Percentiles rank a stretch among this genome's conserved stretches.
These are phyloP conservation scores for Flaveria ramosissima DNA, from an alignment of 129 eudicot genomes.

Conservation along the genomic window DNA sequence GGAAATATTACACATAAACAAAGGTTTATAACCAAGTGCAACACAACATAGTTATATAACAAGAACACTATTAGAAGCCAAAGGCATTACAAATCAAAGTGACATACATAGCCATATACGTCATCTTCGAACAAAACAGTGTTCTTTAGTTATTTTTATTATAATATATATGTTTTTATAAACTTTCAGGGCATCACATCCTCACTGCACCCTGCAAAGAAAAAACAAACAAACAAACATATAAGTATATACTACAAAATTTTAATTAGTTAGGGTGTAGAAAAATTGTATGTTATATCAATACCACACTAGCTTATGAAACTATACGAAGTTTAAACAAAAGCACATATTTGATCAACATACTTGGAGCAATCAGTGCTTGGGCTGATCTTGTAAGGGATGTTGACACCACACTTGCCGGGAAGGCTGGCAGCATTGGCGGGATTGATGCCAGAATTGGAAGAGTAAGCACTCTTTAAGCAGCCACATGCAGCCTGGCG, in stretches of 20 bases:
- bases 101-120: not conserved
- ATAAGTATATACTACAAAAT: not conserved
- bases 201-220: constrained; percentile 10
- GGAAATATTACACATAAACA: not conserved
- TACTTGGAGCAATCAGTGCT: constrained; percentile 48
- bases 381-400: constrained; percentile 43
- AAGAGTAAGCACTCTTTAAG: constrained; percentile 18
- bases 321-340: not conserved
- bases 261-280: not conserved
- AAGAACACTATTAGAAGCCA: constrained; percentile 6
- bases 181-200: not conserved
- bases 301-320: too few relatives aligned
- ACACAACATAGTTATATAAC: not conserved
- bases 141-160: not conserved
- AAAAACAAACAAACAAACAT: not conserved
- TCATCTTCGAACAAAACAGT: not conserved
- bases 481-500: constrained; percentile 42
- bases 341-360: not conserved
- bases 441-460: not conserved
- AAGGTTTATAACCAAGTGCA: not conserved
- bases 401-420: constrained; percentile 23
- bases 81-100: constrained; percentile 1
- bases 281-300: too few relatives aligned
- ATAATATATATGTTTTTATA: not conserved
- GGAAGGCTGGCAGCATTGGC: constrained; percentile 35